These are phyloP conservation scores for Sambucus nigra DNA, from an alignment of 129 eudicot genomes.

Conservation along the genomic window DNA sequence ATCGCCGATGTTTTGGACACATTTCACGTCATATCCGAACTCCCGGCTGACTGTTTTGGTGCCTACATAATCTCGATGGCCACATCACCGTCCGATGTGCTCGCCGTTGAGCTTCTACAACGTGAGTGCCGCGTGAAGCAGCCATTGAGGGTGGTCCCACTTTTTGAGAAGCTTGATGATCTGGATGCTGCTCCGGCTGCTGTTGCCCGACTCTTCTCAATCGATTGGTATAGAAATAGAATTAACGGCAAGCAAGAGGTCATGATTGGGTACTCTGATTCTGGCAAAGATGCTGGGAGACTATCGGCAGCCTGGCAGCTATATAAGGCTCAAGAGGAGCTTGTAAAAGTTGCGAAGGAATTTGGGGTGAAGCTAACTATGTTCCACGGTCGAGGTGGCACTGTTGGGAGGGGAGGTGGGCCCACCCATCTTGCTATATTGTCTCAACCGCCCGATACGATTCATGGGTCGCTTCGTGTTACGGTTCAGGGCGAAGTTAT, in stretches of 20 bases:
- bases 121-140: slow-evolving; percentile 86
- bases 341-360: slow-evolving; percentile 72
- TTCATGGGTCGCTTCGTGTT: slow-evolving; percentile 86
- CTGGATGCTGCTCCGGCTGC: slow-evolving; percentile 97
- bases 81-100: slow-evolving; percentile 87
- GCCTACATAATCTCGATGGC: slow-evolving; percentile 99
- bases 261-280: slow-evolving; percentile 97
- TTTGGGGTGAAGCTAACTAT: slow-evolving; percentile 79
- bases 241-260: slow-evolving; percentile 97
- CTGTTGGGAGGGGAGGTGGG: slow-evolving; percentile 97
- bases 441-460: slow-evolving; percentile 95
- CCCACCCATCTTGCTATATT: slow-evolving; percentile 94
- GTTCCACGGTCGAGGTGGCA: slow-evolving; percentile 99
- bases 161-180: slow-evolving; percentile 87
- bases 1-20: slow-evolving; percentile 89
- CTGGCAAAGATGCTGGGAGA: slow-evolving; percentile 95
- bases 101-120: slow-evolving; percentile 94
- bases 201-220: slow-evolving; percentile 84
- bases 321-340: slow-evolving; percentile 98
- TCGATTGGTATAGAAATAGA: slow-evolving; percentile 84
- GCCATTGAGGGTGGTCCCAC: slow-evolving; percentile 88
- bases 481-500: slow-evolving; percentile 99
- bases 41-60: slow-evolving; percentile 95
- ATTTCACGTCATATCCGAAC: slow-evolving; percentile 72
- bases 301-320: slow-evolving; percentile 95